Base-by-base conservation (phyloP, 352 stramenopile genomes). In the Globisporangium rhizosaccharum region DNA sequence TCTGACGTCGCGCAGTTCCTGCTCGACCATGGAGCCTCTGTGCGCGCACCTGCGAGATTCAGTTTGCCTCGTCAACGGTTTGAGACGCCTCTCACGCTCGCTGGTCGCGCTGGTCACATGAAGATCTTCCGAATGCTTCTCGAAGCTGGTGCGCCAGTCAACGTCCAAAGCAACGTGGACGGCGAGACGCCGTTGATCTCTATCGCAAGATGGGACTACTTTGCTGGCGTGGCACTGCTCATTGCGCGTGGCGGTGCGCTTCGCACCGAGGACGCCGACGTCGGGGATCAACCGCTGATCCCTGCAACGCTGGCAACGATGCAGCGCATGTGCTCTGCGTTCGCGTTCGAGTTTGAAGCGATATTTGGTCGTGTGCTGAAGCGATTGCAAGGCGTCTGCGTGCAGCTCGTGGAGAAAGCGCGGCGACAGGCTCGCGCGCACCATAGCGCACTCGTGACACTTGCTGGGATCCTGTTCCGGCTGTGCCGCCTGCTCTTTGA, bases 171-270 rank as follows among this genome's bases (percentile, higher is more conserved):
- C 11, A 14, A 46, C 33, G 41, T 46, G 14, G 30, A 55, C 28
- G 50, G 50, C 10, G 50, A 55, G 50, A 55, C 50, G 30, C 50
- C 50, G 33, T 39, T 55, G n/a, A 45, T 55, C 12, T 55, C 50
- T 0, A 17, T 25, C 20, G 33, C 33, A 3, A 18, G 50, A 28
- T 55, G n/a, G 7, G 33, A 45, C 15, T 46, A 30, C 30, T 41
- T 25, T 42, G 10, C 6, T n/a, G 50, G 30, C 15, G 20, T 55
- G 2, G 14, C 9, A 2, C 17, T 45, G 50, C 33, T 55, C 12
- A 8, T 55, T 7, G 30, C 33, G 3, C 28, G 11, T 25, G 33
- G 30, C 15, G 33, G 12, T 26, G 50, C 30, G 7, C 8, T 30
- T 1, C 30, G 30, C 18, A 10, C 3, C n/a, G n/a, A 33, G 9